phyloP scores from a whole-genome alignment of 305 asterid genomes.

The Solanum hybrid region DNA sequence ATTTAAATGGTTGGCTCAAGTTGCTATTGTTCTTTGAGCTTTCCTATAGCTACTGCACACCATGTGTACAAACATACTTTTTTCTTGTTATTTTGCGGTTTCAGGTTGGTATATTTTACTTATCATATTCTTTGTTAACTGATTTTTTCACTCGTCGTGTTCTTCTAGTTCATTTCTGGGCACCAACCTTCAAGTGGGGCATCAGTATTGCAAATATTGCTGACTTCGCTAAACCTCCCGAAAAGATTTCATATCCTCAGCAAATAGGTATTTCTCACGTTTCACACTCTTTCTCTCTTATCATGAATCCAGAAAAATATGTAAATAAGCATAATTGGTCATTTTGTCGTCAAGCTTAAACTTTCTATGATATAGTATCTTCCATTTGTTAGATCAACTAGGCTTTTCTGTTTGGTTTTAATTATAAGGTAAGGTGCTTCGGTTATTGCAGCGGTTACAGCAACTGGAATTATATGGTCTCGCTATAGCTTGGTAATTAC shows the following conservation, averaged over 20 bases:
- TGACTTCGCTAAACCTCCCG: conserved; percentile 54
- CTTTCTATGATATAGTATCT: not conserved
- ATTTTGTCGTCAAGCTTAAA: not conserved
- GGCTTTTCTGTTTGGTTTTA: not conserved
- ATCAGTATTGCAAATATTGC: conserved; percentile 70
- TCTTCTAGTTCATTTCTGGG: conserved; percentile 64
- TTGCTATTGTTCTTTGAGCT: not conserved
- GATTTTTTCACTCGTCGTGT: not conserved
- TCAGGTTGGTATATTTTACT: not conserved
- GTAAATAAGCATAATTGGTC: not conserved
- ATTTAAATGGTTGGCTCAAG: not conserved
- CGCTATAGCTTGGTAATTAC: conserved; percentile 85
- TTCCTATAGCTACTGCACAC: not conserved
- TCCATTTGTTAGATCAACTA: not conserved
- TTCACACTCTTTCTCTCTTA: not conserved
- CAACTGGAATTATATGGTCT: conserved; percentile 82
- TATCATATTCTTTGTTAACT: not conserved
- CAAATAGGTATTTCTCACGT: conserved; percentile 39
- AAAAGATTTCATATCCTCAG: conserved; percentile 66
- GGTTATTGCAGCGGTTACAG: conserved; percentile 58
- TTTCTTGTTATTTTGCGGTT: not conserved
- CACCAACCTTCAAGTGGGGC: conserved; percentile 82
- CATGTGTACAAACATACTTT: not conserved
- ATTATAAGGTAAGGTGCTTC: not conserved
- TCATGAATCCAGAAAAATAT: not conserved